phyloP scores from a whole-genome alignment of 208 protist species.

The Baffinella frigidus region DNA sequence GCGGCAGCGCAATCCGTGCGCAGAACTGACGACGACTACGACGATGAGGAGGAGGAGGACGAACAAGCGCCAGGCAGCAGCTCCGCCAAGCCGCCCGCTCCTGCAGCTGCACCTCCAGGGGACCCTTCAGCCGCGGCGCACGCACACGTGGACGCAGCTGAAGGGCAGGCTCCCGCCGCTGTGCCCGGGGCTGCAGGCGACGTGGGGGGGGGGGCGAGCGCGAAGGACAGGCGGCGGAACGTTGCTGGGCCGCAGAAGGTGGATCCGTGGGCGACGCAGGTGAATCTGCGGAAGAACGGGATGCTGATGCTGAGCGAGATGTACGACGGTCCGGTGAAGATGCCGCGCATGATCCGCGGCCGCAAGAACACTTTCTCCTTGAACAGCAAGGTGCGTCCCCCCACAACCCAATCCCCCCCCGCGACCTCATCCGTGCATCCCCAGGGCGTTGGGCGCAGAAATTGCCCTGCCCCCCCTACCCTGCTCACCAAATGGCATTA shows the following conservation, averaged over 20 bases:
- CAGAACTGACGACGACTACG: constrained; percentile 42
- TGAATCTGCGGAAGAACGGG: constrained; percentile 39
- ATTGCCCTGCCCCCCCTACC: too few relatives aligned
- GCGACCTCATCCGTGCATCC: too few relatives aligned
- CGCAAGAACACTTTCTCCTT: background rate
- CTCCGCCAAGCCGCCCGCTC: background rate
- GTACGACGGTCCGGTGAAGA: background rate
- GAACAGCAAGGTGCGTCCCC: constrained; percentile 8
- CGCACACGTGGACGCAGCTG: too few relatives aligned
- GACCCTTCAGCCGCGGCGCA: background rate
- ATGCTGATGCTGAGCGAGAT: constrained; percentile 45
- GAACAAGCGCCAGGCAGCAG: too few relatives aligned
- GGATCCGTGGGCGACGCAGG: too few relatives aligned
- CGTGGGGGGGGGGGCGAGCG: too few relatives aligned
- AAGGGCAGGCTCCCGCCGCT: too few relatives aligned
- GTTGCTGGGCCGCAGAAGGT: too few relatives aligned
- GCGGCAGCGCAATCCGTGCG: background rate
- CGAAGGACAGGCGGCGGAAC: background rate
- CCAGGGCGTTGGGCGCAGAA: too few relatives aligned
- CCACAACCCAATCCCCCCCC: too few relatives aligned
- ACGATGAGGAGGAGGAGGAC: constrained; percentile 30
- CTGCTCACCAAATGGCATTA: too few relatives aligned
- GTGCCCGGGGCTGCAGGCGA: too few relatives aligned
- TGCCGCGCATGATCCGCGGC: background rate
- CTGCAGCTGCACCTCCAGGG: background rate